A percentile compares a stretch with the other conserved stretches of the same genome.
These are phyloP conservation scores for Austroboletus niveus DNA, from an alignment of 1,284 basidiomycete genomes.

Conservation along the genomic window DNA sequence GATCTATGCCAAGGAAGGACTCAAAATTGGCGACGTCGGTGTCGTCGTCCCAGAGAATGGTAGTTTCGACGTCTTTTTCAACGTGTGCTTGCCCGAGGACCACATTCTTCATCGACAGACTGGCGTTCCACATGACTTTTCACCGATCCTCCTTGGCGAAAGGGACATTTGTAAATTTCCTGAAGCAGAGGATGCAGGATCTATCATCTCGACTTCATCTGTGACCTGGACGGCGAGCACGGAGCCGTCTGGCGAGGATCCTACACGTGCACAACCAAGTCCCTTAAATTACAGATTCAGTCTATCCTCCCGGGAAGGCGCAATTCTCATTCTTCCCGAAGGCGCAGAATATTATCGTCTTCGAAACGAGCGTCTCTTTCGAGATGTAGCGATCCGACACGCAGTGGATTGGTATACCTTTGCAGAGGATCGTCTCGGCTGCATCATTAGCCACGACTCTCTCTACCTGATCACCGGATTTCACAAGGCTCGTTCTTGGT, in stretches of 20 bases:
- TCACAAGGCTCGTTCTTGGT: constrained; percentile 26
- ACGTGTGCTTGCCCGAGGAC: constrained; percentile 25
- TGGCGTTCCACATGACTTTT: constrained; percentile 19
- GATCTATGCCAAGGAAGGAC: constrained; percentile 20
- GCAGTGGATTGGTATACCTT: constrained; percentile 22
- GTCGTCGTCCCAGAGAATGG: constrained; percentile 28
- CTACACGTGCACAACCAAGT: background rate
- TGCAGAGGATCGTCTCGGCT: constrained; percentile 7
- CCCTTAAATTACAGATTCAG: constrained; percentile 11
- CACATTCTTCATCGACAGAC: constrained; percentile 11
- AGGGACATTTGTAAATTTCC: constrained; percentile 10
- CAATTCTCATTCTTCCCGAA: constrained; percentile 19
- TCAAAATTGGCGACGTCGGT: constrained; percentile 26
- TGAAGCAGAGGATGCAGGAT: constrained; percentile 11
- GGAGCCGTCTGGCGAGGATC: background rate
- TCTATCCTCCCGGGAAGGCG: constrained; percentile 19
- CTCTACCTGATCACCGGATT: constrained; percentile 27
- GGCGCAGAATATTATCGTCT: background rate
- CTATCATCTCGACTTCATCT: constrained; percentile 12
- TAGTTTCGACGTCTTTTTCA: constrained; percentile 34
- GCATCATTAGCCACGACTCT: constrained; percentile 19
- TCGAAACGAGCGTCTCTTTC: background rate
- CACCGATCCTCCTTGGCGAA: constrained; percentile 1
- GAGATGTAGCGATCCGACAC: constrained; percentile 8
- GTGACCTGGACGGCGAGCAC: background rate